phyloP scores from a whole-genome alignment of 345 rosid species.

The Melaleuca quinquenervia region DNA sequence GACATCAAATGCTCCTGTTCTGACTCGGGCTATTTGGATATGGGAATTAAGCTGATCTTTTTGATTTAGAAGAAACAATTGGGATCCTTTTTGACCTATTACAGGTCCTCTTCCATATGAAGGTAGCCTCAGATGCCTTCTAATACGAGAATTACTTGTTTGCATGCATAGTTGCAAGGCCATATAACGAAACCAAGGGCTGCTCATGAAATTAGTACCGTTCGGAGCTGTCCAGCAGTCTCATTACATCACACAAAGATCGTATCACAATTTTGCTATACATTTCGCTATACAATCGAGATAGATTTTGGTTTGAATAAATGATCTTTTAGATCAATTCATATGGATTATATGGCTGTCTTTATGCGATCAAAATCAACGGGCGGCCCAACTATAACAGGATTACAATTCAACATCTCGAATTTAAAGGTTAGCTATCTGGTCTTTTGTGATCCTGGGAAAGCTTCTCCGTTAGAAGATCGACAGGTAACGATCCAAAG shows the following conservation, averaged over 20 bases:
- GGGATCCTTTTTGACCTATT: neutral
- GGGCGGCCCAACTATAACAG: neutral
- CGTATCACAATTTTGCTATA: neutral
- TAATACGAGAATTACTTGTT: neutral
- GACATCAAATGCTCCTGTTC: neutral
- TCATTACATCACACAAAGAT: neutral
- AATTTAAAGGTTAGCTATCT: neutral
- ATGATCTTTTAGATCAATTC: neutral
- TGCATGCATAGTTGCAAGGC: neutral
- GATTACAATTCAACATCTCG: neutral
- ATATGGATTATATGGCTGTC: neutral
- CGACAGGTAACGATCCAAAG: slow-evolving; percentile 55
- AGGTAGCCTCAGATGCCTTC: too few species aligned
- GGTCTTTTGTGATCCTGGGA: slow-evolving; percentile 5
- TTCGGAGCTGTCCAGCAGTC: neutral
- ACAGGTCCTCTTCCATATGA: neutral
- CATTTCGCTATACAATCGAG: neutral
- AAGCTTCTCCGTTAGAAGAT: slow-evolving; percentile 39
- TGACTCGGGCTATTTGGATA: neutral
- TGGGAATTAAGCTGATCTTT: neutral
- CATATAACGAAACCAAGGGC: neutral
- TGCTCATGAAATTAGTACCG: neutral
- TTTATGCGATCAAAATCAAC: neutral
- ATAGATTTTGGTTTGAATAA: neutral
- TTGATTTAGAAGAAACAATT: neutral